Percentiles rank a stretch among this genome's conserved stretches.
Conservation (phyloP, 1,139 yeast species). For the Zygoascus sp. region DNA sequence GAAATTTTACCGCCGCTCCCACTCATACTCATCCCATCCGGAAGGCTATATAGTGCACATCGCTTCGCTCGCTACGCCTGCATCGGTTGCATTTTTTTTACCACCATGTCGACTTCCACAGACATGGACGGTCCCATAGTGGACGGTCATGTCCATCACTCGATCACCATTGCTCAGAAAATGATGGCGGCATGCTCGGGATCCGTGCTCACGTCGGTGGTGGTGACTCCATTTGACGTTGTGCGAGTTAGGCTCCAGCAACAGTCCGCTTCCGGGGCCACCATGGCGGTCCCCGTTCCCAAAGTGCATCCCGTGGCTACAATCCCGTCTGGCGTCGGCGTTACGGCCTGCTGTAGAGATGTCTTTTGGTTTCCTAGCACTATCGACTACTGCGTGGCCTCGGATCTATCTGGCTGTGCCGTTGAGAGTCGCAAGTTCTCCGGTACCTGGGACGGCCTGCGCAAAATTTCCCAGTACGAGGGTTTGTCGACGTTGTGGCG, state of each 20-base stretch:
- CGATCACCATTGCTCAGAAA: slow-evolving; percentile 52
- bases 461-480: slow-evolving; percentile 61
- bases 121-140: slow-evolving; percentile 15
- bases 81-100: neutral
- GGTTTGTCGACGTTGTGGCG: slow-evolving; percentile 82
- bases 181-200: slow-evolving; percentile 93
- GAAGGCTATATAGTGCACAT: no score
- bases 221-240: slow-evolving; percentile 90
- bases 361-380: slow-evolving; percentile 40
- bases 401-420: slow-evolving; percentile 35
- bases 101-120: slow-evolving; percentile 7
- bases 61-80: no score
- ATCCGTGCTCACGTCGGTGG: slow-evolving; percentile 75
- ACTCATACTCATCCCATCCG: no score
- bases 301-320: slow-evolving; percentile 24
- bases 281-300: neutral
- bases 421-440: slow-evolving; percentile 36
- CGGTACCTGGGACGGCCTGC: slow-evolving; percentile 71
- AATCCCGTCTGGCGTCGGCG: slow-evolving; percentile 32
- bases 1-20: no score
- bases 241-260: slow-evolving; percentile 88
- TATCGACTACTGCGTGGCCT: slow-evolving; percentile 39
- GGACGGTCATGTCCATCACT: slow-evolving; percentile 11
- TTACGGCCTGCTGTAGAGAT: slow-evolving; percentile 39
- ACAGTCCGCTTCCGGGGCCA: slow-evolving; percentile 44